phyloP scores from a whole-genome alignment of 345 rosid species.

The Euclidium syriacum region DNA sequence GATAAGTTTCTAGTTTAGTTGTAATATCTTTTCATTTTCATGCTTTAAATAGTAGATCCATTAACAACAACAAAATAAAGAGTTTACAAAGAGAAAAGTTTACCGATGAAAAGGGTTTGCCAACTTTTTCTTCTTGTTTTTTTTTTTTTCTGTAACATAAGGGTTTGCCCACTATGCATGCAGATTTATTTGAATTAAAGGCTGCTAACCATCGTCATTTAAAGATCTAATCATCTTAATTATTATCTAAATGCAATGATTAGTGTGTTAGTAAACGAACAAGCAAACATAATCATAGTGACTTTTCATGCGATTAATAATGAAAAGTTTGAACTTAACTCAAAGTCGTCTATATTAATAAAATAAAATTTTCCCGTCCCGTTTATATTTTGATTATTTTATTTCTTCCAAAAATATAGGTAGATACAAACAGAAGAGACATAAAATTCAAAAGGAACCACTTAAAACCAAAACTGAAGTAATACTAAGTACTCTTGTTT shows the following conservation, averaged over 20 bases:
- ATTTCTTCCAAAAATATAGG: not conserved
- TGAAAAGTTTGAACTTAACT: constrained; percentile 25
- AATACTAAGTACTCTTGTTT: not conserved
- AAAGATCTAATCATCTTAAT: not conserved
- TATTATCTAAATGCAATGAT: not conserved
- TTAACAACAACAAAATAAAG: too few species aligned
- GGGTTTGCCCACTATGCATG: not conserved
- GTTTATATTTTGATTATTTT: not conserved
- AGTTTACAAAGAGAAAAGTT: too few species aligned
- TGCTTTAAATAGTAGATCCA: too few species aligned
- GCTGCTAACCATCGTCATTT: not conserved
- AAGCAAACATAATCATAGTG: constrained; percentile 21
- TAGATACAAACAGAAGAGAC: constrained; percentile 15
- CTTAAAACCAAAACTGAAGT: not conserved
- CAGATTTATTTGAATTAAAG: constrained; percentile 25
- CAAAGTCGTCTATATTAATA: constrained; percentile 25
- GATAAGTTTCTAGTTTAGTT: too few species aligned
- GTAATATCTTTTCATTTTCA: too few species aligned
- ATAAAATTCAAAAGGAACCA: not conserved
- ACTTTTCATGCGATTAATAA: constrained; percentile 30
- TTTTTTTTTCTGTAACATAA: too few species aligned
- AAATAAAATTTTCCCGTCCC: not conserved
- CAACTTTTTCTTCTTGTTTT: too few species aligned
- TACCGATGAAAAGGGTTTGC: not conserved
- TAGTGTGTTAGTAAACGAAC: constrained; percentile 9